These are phyloP conservation scores for Apophysomyces elegans DNA, from an alignment of 371 early-diverging fungal genomes.

Conservation along the genomic window DNA sequence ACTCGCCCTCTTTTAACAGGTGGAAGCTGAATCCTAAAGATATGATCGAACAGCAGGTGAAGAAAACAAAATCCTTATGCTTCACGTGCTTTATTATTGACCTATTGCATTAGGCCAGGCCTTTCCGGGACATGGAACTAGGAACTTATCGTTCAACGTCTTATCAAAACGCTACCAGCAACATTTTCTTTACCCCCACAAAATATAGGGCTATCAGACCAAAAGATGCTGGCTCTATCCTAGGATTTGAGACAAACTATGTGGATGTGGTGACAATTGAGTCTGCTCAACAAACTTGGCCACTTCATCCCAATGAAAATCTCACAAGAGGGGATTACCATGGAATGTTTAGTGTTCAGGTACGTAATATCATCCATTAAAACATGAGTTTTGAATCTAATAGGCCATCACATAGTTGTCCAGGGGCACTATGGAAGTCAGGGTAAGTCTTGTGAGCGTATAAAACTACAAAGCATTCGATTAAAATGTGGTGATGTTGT, in stretches of 20 bases:
- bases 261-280: conserved; percentile 38
- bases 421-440: conserved; percentile 34
- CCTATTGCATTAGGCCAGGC: conserved; percentile 15
- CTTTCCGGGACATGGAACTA: conserved; percentile 24
- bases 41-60: conserved; percentile 33
- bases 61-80: background rate
- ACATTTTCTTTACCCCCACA: conserved; percentile 29
- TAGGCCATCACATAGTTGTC: conserved; percentile 14
- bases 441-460: conserved; percentile 21
- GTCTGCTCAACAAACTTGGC: conserved; percentile 34
- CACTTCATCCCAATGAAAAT: conserved; percentile 22
- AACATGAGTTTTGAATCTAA: too few species aligned
- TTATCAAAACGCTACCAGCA: conserved; percentile 29
- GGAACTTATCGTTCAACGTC: conserved; percentile 33
- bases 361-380: background rate
- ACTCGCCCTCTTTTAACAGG: conserved; percentile 29
- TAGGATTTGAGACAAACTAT: conserved; percentile 43
- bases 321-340: conserved; percentile 29
- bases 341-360: conserved; percentile 38
- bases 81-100: background rate
- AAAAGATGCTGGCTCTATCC: conserved; percentile 24
- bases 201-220: conserved; percentile 40
- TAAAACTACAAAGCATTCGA: background rate
- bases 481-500: background rate
- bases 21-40: conserved; percentile 28